Conservation (phyloP, 2,329 filamentous ascomycete genomes). For the Ophiostoma triangulosporum region DNA sequence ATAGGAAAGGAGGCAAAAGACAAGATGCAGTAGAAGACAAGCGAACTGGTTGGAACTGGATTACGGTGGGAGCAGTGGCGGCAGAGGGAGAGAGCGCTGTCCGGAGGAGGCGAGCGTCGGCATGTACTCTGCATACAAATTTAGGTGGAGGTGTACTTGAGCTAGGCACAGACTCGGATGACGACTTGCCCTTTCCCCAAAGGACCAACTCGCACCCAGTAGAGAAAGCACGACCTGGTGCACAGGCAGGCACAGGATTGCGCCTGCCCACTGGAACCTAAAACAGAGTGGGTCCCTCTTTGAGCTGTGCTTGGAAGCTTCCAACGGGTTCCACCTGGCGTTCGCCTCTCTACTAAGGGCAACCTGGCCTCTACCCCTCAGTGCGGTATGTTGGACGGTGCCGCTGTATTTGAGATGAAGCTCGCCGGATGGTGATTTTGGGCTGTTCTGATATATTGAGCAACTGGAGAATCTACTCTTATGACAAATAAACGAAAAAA, state of each 20-base stretch:
- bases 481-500: neutral
- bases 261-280: neutral
- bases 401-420: neutral
- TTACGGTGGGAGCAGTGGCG: neutral
- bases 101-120: neutral
- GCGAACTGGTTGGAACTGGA: constrained; percentile 8
- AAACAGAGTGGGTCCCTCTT: constrained; percentile 8
- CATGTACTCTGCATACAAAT: constrained; percentile 6
- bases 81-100: constrained; percentile 1
- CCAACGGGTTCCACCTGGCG: constrained; percentile 14
- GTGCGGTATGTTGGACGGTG: no score
- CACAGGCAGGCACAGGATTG: constrained; percentile 1
- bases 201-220: constrained; percentile 4
- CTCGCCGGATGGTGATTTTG: no score
- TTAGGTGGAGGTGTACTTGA: constrained; percentile 5
- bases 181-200: constrained; percentile 16
- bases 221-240: neutral
- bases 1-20: constrained; percentile 4
- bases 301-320: constrained; percentile 12
- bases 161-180: constrained; percentile 21
- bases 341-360: neutral
- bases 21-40: constrained; percentile 6
- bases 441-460: no score
- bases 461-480: neutral
- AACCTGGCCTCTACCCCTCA: neutral